phyloP scores from a whole-genome alignment of 441 rosid genomes.

The Brassica hybrid region DNA sequence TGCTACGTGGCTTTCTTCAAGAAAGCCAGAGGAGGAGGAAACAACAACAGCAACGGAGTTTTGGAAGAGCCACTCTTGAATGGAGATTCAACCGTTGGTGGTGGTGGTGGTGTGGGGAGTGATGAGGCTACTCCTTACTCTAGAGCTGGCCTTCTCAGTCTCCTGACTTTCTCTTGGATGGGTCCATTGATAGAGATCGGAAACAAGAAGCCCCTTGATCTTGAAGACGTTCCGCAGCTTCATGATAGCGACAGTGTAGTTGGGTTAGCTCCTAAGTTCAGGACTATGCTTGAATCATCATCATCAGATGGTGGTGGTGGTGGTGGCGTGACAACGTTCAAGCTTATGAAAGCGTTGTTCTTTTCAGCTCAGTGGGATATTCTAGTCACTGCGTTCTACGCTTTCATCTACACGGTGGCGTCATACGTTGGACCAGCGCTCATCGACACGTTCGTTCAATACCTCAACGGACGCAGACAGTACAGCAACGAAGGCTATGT shows the following conservation, averaged over 20 bases:
- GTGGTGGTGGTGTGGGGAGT: slow-evolving; percentile 44
- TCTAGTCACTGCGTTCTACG: too few relatives aligned
- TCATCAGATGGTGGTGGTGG: slow-evolving; percentile 35
- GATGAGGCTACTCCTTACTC: slow-evolving; percentile 63
- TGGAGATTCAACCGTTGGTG: slow-evolving; percentile 42
- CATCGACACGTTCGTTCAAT: slow-evolving; percentile 80
- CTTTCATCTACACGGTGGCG: too few relatives aligned
- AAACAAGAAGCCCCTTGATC: slow-evolving; percentile 76
- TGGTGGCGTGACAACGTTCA: slow-evolving; percentile 54
- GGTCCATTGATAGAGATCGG: slow-evolving; percentile 80
- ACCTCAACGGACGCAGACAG: slow-evolving; percentile 61
- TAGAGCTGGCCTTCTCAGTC: slow-evolving; percentile 60
- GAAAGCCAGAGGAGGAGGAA: slow-evolving; percentile 33
- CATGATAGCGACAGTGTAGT: slow-evolving; percentile 57
- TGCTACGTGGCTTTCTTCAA: slow-evolving; percentile 61
- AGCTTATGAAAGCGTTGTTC: too few relatives aligned
- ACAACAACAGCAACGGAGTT: slow-evolving; percentile 35
- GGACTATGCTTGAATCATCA: slow-evolving; percentile 54
- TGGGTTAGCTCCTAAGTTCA: slow-evolving; percentile 58
- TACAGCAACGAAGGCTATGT: slow-evolving; percentile 48
- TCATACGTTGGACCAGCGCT: too few relatives aligned
- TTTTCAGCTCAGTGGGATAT: too few relatives aligned
- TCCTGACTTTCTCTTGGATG: slow-evolving; percentile 73
- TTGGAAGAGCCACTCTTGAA: slow-evolving; percentile 69
- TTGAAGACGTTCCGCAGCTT: slow-evolving; percentile 90